Conservation (phyloP, 495 filamentous ascomycete species). For the Talaromyces stipitatus region DNA sequence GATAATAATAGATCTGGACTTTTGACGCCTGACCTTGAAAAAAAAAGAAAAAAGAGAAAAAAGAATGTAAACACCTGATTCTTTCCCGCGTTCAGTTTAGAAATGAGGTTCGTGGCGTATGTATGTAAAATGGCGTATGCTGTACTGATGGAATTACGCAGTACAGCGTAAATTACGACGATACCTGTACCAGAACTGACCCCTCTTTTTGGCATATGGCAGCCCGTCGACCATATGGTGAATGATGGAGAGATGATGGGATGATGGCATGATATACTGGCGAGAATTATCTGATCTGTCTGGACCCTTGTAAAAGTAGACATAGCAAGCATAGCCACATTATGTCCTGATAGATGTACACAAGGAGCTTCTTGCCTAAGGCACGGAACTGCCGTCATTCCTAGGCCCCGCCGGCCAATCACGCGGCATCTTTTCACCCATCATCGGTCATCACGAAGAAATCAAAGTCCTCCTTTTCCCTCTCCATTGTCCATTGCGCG, state of each 20-base stretch:
- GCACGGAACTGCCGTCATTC: not conserved
- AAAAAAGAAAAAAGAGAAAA: not conserved
- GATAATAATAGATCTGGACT: not conserved
- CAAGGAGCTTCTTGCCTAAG: not conserved
- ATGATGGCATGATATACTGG: not conserved
- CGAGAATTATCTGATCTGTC: not conserved
- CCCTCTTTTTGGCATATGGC: slow-evolving; percentile 5
- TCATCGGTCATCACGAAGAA: not conserved
- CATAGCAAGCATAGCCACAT: not conserved
- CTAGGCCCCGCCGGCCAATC: not conserved
- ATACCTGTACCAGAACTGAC: not conserved
- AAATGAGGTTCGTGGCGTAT: slow-evolving; percentile 1
- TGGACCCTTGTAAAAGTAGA: not conserved
- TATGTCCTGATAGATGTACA: not conserved
- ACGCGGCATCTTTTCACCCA: not conserved
- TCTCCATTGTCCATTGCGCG: not conserved
- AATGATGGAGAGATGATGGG: not conserved
- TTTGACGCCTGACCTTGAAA: not conserved
- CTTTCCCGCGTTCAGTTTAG: not conserved
- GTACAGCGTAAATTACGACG: not conserved
- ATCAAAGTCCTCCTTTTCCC: not conserved
- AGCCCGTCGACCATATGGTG: not conserved
- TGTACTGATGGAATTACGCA: not conserved
- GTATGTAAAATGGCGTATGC: not conserved
- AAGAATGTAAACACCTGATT: not conserved